A percentile compares a stretch with the other conserved stretches of the same genome.
Conservation (phyloP, 495 filamentous ascomycete species). For the Xylaria intraflava region DNA sequence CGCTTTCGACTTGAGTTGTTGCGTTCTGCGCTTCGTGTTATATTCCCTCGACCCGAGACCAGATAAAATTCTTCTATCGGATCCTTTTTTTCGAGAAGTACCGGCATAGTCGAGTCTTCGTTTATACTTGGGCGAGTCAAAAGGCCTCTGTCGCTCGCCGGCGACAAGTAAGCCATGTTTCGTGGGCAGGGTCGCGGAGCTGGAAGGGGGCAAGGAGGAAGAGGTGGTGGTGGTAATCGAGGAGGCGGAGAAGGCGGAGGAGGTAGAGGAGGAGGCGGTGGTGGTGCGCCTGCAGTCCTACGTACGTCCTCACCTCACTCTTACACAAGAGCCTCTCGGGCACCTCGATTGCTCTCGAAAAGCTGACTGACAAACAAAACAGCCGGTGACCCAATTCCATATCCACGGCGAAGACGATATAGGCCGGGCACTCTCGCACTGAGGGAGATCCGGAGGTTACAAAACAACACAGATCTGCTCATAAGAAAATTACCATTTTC, state of each 20-base stretch:
- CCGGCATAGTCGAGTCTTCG: constrained; percentile 8
- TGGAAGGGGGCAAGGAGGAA: constrained; percentile 1
- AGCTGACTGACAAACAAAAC: background rate
- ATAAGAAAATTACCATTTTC: constrained; percentile 79
- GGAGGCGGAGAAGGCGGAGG: constrained; percentile 8
- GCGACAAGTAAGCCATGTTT: constrained; percentile 12
- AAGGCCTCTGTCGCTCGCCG: background rate
- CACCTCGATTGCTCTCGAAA: background rate
- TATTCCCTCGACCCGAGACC: background rate
- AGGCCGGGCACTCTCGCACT: constrained; percentile 79
- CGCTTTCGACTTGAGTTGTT: background rate
- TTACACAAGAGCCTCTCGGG: background rate
- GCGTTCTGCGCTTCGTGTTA: background rate
- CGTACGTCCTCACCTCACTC: constrained; percentile 14
- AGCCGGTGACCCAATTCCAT: constrained; percentile 70
- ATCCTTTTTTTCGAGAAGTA: background rate
- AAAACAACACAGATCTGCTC: constrained; percentile 74
- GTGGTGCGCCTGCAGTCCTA: constrained; percentile 3
- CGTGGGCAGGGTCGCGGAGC: background rate
- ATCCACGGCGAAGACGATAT: constrained; percentile 60
- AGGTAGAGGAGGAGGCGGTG: background rate
- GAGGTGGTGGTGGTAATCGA: constrained; percentile 4
- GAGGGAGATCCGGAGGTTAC: constrained; percentile 79
- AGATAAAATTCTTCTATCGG: background rate
- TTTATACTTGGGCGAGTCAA: constrained; percentile 7